Percentiles rank a stretch among this genome's conserved stretches.
Evolutionary conservation across 768 basidiomycete species (phyloP).

Genomic region (Cytidiella melzeri): DNA sequence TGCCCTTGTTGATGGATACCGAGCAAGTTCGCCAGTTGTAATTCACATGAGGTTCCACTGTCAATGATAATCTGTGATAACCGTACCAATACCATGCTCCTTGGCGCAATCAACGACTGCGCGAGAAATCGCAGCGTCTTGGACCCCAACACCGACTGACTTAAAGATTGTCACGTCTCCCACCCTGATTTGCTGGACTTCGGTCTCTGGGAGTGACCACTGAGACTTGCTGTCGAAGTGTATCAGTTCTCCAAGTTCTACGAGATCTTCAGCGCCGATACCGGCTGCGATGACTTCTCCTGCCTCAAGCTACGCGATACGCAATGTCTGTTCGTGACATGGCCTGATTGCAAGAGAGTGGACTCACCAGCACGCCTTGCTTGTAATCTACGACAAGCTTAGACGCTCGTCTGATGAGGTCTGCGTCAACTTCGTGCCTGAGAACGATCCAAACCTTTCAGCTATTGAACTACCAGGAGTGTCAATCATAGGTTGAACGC

Average conservation of each 20-base stretch:
- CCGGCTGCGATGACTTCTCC: constrained; percentile 71
- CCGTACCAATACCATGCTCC: constrained; percentile 43
- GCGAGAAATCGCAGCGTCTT: constrained; percentile 78
- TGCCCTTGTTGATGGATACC: no score
- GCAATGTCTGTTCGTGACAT: not conserved
- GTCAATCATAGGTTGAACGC: constrained; percentile 8
- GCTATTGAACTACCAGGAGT: not conserved
- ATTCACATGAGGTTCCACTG: no score
- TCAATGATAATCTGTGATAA: constrained; percentile 23
- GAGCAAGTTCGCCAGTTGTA: no score
- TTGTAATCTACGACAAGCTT: constrained; percentile 69
- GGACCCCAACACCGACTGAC: constrained; percentile 81
- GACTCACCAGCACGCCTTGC: constrained; percentile 47
- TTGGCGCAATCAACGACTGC: constrained; percentile 62
- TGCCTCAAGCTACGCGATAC: constrained; percentile 43
- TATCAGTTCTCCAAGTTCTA: constrained; percentile 69
- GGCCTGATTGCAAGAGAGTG: no score
- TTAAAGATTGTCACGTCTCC: constrained; percentile 71
- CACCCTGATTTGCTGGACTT: constrained; percentile 13
- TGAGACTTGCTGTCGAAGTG: not conserved
- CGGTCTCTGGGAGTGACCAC: constrained; percentile 9
- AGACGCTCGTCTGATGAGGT: constrained; percentile 49
- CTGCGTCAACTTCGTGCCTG: constrained; percentile 55
- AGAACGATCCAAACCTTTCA: not conserved
- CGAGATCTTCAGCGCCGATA: constrained; percentile 33